These are phyloP conservation scores for Pigoraptor vietnamica DNA, from an alignment of 78 protist species.

Conservation along the genomic window DNA sequence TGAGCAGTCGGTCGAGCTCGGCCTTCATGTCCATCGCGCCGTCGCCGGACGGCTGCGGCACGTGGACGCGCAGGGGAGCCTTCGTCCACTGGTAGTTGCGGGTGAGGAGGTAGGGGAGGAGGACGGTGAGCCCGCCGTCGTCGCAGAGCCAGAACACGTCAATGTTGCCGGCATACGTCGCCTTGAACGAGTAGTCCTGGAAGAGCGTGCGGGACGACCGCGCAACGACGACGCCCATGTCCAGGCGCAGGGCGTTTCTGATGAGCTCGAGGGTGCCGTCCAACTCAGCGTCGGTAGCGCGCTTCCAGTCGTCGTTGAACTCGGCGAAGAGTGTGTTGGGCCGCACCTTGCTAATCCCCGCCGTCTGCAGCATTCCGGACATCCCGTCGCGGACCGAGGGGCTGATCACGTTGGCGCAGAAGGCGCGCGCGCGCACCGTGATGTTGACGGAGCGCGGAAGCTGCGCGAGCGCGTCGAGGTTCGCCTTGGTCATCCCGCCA, in stretches of 20 bases:
- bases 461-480: background rate
- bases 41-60: background rate
- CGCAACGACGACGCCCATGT: background rate
- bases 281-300: background rate
- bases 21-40: background rate
- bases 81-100: background rate
- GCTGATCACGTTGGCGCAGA: background rate
- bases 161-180: background rate
- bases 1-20: background rate
- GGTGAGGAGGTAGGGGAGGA: slow-evolving; percentile 16
- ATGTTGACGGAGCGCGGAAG: background rate
- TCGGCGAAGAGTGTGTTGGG: background rate
- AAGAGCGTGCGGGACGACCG: background rate
- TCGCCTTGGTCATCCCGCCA: background rate
- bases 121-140: slow-evolving; percentile 37
- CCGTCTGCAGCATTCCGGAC: background rate
- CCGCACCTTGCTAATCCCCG: slow-evolving; percentile 23
- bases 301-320: background rate
- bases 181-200: too few species aligned
- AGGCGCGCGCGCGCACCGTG: background rate
- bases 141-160: slow-evolving; percentile 32
- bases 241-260: background rate
- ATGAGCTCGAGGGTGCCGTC: background rate
- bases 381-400: background rate
- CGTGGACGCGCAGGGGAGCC: background rate